Conservation (phyloP, 148 eudicot species). For the Limonium bicolor region DNA sequence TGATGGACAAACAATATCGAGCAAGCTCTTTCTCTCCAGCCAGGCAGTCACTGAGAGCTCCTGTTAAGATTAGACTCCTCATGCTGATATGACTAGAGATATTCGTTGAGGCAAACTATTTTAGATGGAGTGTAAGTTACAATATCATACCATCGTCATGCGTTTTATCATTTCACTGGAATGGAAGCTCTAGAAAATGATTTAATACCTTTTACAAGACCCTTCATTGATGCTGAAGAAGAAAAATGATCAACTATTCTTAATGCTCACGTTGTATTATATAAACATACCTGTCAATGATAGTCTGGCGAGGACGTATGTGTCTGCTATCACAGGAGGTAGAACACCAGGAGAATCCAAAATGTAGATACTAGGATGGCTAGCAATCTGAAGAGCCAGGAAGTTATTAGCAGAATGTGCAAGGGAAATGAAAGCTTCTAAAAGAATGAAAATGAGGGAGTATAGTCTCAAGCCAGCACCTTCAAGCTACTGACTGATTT, state of each 20-base stretch:
- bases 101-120: too few species aligned
- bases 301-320: slow-evolving; percentile 43
- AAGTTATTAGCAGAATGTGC: neutral
- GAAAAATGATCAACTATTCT: too few species aligned
- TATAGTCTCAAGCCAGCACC: slow-evolving; percentile 23
- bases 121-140: too few species aligned
- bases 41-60: slow-evolving; percentile 40
- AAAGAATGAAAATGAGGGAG: neutral
- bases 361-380: slow-evolving; percentile 83
- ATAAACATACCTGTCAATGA: slow-evolving; percentile 70
- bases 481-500: slow-evolving; percentile 64
- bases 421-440: neutral
- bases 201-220: too few species aligned
- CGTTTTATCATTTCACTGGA: too few species aligned
- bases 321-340: slow-evolving; percentile 38
- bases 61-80: slow-evolving; percentile 16
- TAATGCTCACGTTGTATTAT: too few species aligned
- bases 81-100: neutral
- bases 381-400: slow-evolving; percentile 47
- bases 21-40: slow-evolving; percentile 43
- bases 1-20: slow-evolving; percentile 34
- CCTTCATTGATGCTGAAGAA: too few species aligned
- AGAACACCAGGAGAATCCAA: slow-evolving; percentile 85
- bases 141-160: too few species aligned
- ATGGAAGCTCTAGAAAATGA: too few species aligned